phyloP scores from a whole-genome alignment of 192 early-diverging fungal species.

The Backusella macrospora region DNA sequence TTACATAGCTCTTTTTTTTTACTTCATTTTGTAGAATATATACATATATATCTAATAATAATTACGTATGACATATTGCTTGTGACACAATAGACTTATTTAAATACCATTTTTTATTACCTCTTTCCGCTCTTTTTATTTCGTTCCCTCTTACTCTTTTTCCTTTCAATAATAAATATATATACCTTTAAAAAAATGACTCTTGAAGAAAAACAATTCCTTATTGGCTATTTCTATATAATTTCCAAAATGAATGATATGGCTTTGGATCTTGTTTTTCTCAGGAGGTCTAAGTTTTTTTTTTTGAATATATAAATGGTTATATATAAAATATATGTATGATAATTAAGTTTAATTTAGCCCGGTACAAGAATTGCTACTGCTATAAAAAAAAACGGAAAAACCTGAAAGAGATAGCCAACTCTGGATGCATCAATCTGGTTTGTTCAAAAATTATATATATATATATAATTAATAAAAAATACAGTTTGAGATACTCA shows the following conservation, averaged over 20 bases:
- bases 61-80: not conserved
- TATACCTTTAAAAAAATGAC: constrained; percentile 3
- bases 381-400: constrained; percentile 1
- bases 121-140: not conserved
- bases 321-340: not conserved
- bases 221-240: constrained; percentile 29
- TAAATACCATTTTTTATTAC: not conserved
- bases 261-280: constrained; percentile 23
- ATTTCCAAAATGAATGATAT: constrained; percentile 23
- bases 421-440: constrained; percentile 32
- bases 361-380: constrained; percentile 11
- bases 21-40: constrained; percentile 1
- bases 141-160: not conserved
- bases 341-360: constrained; percentile 8
- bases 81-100: not conserved
- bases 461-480: too few species aligned
- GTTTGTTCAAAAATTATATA: not conserved
- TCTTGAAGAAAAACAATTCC: constrained; percentile 5
- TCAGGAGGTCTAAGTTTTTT: constrained; percentile 1
- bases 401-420: constrained; percentile 21
- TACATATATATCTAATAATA: not conserved
- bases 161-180: not conserved
- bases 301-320: not conserved
- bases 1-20: not conserved
- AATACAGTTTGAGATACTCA: not conserved